phyloP scores from a whole-genome alignment of 192 early-diverging fungal genomes.

The Coemansia sp. region DNA sequence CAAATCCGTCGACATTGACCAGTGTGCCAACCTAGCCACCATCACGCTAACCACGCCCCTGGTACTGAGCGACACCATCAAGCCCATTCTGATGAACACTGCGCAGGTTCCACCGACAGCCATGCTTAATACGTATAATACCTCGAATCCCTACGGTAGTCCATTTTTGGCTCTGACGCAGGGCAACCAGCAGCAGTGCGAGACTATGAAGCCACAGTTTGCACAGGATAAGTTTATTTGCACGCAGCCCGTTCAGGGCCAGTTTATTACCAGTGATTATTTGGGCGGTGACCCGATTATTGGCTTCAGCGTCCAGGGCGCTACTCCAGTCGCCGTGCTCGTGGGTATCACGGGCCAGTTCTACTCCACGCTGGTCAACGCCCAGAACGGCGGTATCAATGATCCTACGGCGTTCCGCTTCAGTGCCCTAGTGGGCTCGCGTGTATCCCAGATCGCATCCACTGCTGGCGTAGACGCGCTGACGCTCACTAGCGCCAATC shows the following conservation, averaged over 20 bases:
- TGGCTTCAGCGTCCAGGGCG: conserved; percentile 24
- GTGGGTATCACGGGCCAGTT: conserved; percentile 41
- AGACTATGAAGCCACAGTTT: conserved; percentile 20
- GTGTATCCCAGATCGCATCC: conserved; percentile 18
- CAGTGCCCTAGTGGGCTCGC: conserved; percentile 26
- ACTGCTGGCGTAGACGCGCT: conserved; percentile 17
- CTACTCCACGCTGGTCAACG: conserved; percentile 26
- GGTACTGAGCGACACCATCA: conserved; percentile 15
- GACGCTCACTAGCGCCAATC: conserved; percentile 23
- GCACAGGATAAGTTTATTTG: conserved; percentile 19
- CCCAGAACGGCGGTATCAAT: conserved; percentile 24
- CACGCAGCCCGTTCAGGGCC: conserved; percentile 34
- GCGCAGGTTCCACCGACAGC: not conserved
- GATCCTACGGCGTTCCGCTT: conserved; percentile 42
- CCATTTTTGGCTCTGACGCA: conserved; percentile 29
- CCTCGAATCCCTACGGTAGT: conserved; percentile 11
- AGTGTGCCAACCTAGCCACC: conserved; percentile 35
- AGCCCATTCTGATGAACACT: conserved; percentile 28
- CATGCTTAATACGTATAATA: conserved; percentile 30
- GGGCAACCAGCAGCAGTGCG: conserved; percentile 20
- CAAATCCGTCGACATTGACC: conserved; percentile 24
- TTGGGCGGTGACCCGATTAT: conserved; percentile 50
- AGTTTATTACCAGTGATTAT: conserved; percentile 31
- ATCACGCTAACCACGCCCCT: conserved; percentile 25
- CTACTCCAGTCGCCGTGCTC: conserved; percentile 26